Evolutionary conservation across 176 grass and related monocot species (phyloP).

Genomic region (Eleusine indica): DNA sequence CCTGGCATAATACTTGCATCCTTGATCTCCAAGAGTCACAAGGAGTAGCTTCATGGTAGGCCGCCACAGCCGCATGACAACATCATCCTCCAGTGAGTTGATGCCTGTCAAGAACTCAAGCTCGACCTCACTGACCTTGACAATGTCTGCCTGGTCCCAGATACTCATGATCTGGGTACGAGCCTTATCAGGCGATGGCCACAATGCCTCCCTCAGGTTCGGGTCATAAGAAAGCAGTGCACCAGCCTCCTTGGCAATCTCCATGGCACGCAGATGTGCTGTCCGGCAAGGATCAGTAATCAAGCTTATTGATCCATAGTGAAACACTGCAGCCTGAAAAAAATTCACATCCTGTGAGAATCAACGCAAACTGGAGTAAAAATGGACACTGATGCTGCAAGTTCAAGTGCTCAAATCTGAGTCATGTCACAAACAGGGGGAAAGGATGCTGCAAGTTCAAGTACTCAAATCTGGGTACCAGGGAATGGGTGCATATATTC

Average conservation of each 20-base stretch:
- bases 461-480: no score
- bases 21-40: conserved; percentile 82
- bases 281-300: conserved; percentile 90
- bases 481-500: not conserved
- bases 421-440: not conserved
- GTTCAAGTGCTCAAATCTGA: not conserved
- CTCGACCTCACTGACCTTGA: conserved; percentile 91
- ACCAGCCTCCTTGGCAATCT: conserved; percentile 78
- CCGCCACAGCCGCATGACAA: conserved; percentile 80
- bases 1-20: conserved; percentile 95
- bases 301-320: conserved; percentile 96
- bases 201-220: conserved; percentile 81
- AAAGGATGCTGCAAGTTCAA: no score
- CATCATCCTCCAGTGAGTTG: conserved; percentile 70
- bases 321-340: conserved; percentile 75
- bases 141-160: conserved; percentile 94
- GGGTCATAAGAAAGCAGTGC: conserved; percentile 91
- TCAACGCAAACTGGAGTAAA: not conserved
- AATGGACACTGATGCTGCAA: not conserved
- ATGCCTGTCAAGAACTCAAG: conserved; percentile 91
- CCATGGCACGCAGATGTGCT: conserved; percentile 76
- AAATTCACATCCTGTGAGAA: not conserved
- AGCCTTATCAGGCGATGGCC: conserved; percentile 79
- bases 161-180: conserved; percentile 91
- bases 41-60: conserved; percentile 80